Evolutionary conservation across 371 early-diverging fungal genomes (phyloP), one percentile per base, ranked within the genome.

Genomic region (Neoconidiobolus thromboides): DNA sequence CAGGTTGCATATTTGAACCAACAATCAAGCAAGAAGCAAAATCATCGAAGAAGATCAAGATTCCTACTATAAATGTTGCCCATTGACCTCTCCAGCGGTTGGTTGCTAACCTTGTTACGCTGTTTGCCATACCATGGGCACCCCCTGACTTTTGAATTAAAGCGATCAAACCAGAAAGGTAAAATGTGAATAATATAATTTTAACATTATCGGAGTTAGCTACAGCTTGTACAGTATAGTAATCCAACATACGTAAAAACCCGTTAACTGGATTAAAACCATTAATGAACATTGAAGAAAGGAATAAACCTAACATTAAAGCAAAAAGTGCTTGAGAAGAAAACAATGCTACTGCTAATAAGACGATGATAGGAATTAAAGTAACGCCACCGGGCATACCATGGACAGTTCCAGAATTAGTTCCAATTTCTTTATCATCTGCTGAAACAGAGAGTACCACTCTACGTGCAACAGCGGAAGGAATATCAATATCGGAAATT

Each of bases 11-110:
- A 44, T 61, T 61, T 2, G 53, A 36, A 46, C 61, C 61, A 2
- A 61, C 61, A 43, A 54, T 61, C 7, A 61, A 26, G 40, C 61
- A 61, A 38, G 43, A 43, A 44, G 61, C 61, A 36, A 53, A 61
- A 42, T 61, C 61, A 46, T 61, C 61, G 39, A 61, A 61, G 53
- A 61, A 61, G 51, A 61, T 61, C 4, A 54, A 9, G 10, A 52
- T 36, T 6, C 61, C 61, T 38, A 44, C 46, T 6, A 61, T 50
- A n/a, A 61, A 51, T 7, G 61, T 61, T 1, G 54, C 61, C 53
- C 53, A 61, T 37, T 53, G 61, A 38, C 61, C 52, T 9, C 54
- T 41, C 54, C 53, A 54, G 1, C 61, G 26, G 44, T 26, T 42
- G 52, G 61, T 61, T 15, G 61, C 61, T 9, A 51, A 50, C 15